Conservation (phyloP, 169 alveolate species). For the Eimeria mitis region DNA sequence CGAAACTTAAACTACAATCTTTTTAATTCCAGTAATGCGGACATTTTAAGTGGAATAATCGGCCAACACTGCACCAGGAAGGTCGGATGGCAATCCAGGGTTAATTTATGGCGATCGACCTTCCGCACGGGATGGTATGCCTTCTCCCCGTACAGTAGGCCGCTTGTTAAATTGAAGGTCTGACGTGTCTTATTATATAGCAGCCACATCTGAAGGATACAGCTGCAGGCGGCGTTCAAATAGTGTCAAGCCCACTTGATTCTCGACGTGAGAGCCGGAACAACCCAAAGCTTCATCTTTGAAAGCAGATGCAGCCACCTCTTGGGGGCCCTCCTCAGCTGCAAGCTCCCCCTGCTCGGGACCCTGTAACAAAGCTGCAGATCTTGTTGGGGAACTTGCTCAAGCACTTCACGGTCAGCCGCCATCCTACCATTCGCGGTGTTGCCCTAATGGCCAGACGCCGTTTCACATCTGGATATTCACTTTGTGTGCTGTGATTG, state of each 20-base stretch:
- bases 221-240: neutral
- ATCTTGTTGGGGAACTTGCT: slow-evolving; percentile 57
- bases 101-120: neutral
- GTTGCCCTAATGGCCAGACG: neutral
- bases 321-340: slow-evolving; percentile 38
- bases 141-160: neutral
- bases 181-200: neutral
- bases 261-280: neutral
- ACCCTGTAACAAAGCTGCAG: slow-evolving; percentile 63
- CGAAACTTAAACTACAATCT: neutral
- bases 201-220: neutral
- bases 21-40: neutral
- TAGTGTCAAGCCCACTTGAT: neutral
- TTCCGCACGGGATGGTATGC: neutral
- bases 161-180: neutral
- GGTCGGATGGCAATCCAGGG: neutral
- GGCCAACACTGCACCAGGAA: neutral
- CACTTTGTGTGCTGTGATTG: neutral
- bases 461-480: neutral
- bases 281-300: neutral
- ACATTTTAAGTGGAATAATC: neutral
- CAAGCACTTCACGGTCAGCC: slow-evolving; percentile 71
- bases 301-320: slow-evolving; percentile 62
- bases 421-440: neutral
- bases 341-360: slow-evolving; percentile 78